phyloP scores from a whole-genome alignment of 257 asterid genomes.

The Rauvolfia tetraphylla region DNA sequence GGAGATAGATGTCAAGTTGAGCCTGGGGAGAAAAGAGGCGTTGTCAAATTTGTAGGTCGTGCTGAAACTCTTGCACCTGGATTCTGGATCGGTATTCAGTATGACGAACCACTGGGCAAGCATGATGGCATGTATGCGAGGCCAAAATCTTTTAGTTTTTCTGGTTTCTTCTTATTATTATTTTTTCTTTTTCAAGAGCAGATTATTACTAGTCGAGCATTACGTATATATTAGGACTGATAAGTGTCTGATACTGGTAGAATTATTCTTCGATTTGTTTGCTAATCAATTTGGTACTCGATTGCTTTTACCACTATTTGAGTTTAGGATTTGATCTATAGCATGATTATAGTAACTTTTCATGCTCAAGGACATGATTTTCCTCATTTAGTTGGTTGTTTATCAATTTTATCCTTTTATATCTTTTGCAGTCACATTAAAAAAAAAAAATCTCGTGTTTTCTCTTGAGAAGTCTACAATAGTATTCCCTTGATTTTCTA shows the following conservation, averaged over 20 bases:
- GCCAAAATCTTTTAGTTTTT: conserved; percentile 1
- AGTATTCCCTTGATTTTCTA: background rate
- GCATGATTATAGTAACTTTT: background rate
- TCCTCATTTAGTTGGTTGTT: background rate
- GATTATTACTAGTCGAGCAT: background rate
- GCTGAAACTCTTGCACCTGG: conserved; percentile 91
- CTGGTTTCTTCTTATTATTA: background rate
- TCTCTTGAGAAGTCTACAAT: background rate
- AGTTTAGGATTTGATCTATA: background rate
- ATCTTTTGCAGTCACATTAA: background rate
- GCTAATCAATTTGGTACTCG: background rate
- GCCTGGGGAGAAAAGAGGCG: conserved; percentile 87
- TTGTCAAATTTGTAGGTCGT: conserved; percentile 71
- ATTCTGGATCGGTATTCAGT: conserved; percentile 89
- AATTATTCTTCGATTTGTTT: background rate
- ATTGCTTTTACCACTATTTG: background rate
- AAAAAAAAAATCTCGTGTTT: background rate
- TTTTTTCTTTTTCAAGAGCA: background rate
- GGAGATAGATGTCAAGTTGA: conserved; percentile 96
- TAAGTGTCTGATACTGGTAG: background rate
- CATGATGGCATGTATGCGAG: conserved; percentile 74
- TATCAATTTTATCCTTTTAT: background rate
- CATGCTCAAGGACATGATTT: background rate
- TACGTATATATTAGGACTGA: background rate
- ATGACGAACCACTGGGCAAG: conserved; percentile 91